A percentile compares a stretch with the other conserved stretches of the same genome.
These are phyloP conservation scores for Micractinium sp. DNA, from an alignment of 139 green algal genomes.

Conservation along the genomic window DNA sequence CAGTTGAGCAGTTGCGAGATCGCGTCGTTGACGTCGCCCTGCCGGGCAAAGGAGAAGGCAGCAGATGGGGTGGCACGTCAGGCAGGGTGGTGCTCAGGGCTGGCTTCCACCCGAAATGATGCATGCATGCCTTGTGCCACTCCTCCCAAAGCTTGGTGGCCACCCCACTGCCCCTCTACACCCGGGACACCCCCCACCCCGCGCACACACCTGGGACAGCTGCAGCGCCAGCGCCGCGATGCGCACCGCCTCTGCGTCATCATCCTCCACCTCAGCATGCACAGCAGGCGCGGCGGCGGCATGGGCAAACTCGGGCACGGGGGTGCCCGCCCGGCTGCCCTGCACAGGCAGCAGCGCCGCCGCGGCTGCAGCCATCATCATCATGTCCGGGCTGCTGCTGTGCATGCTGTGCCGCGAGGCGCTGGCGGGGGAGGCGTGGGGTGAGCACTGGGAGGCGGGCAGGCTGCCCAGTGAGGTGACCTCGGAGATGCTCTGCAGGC, in stretches of 20 bases:
- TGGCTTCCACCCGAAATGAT: neutral
- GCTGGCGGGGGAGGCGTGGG: neutral
- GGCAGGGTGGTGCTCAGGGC: too few species aligned
- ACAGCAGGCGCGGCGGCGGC: neutral
- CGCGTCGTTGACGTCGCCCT: neutral
- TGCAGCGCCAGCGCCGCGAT: slow-evolving; percentile 22
- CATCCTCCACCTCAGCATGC: neutral
- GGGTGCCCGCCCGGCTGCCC: neutral
- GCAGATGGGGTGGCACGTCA: neutral
- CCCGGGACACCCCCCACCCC: too few species aligned
- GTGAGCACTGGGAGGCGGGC: neutral
- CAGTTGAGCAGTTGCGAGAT: neutral
- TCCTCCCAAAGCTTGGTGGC: neutral
- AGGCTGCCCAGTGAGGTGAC: neutral
- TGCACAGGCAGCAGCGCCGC: neutral
- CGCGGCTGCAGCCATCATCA: neutral
- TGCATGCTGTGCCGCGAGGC: neutral
- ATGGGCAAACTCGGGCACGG: neutral
- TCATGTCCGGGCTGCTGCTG: neutral
- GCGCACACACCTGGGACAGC: neutral
- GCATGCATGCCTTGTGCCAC: neutral
- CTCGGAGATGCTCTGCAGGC: neutral
- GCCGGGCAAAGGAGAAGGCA: neutral
- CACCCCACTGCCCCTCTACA: neutral
- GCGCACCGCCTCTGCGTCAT: neutral